Base-by-base conservation (phyloP, 208 protist genomes). In the Zelonia costaricensis region DNA sequence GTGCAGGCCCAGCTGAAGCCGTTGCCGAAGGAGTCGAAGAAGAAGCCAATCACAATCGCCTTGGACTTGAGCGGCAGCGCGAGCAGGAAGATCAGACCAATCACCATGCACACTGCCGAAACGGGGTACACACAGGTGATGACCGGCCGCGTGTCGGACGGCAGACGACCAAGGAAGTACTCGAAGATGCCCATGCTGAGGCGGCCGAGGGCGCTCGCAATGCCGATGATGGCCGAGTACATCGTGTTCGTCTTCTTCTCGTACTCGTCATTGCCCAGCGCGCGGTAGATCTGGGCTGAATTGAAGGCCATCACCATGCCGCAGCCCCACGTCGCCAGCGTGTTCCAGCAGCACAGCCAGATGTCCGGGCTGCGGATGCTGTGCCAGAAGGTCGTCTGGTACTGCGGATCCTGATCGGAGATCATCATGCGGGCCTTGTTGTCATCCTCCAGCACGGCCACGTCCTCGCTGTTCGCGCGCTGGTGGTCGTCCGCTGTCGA, bases 261-360 rank as follows among this genome's bases (percentile, higher is more conserved):
- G 39, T 75, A 78, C 30, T 40, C 47, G 16, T 80, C 60, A 31
- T 80, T 49, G 36, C 58, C 75, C 15, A 80, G 62, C 12, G 76
- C 69, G 12, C 58, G 71, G 57, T 86, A 92, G n/a, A 88, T 81
- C 61, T 87, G 78, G 0, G 81, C 76, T 1, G 76, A 78, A 52
- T 92, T 92, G 68, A 86, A 80, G 31, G 72, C 52, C 46, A 88
- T 77, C 25, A 92, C 81, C 7, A 77, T 74, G 18, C 73, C 81
- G 27, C 80, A 83, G 31, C 84, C 84, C 80, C 76, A 85, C 54
- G 80, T 81, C 49, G 80, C 70, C 48, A 91, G 71, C 35, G 65
- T 80, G 33, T 82, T 74, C 52, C 74, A 76, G 63, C 71, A 87
- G 47, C 70, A 80, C 57, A 88, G 62, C 83, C 83, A 86, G 2